Conservation (phyloP, 169 alveolate species). For the Perkinsus olseni region DNA sequence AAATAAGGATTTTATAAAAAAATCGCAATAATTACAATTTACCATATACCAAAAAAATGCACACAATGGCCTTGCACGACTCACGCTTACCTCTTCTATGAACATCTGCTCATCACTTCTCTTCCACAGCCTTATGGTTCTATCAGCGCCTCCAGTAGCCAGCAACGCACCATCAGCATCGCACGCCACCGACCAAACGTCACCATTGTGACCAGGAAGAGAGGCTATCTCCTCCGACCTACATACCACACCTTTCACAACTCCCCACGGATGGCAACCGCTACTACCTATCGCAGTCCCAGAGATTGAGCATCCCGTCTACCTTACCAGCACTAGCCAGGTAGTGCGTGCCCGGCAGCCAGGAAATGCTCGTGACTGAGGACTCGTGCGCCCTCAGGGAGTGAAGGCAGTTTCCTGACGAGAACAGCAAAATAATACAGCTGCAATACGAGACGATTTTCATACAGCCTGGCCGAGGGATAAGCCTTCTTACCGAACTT, state of each 20-base stretch:
- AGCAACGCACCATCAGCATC: conserved; percentile 19
- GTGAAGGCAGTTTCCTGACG: not conserved
- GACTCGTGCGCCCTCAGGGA: not conserved
- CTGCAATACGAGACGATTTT: no score
- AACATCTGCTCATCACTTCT: conserved; percentile 31
- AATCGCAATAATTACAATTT: no score
- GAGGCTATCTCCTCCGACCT: conserved; percentile 14
- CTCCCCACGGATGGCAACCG: not conserved
- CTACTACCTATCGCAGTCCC: not conserved
- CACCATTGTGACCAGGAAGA: conserved; percentile 28
- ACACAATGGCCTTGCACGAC: no score
- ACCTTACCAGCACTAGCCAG: not conserved
- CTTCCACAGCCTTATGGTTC: conserved; percentile 24
- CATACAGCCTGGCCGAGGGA: no score
- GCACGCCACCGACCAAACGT: conserved; percentile 24
- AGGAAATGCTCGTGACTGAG: not conserved
- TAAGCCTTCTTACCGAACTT: conserved; percentile 76
- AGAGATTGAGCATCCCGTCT: not conserved
- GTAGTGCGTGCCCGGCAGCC: not conserved
- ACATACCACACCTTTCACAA: not conserved
- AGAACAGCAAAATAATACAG: no score
- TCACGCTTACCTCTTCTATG: conserved; percentile 22
- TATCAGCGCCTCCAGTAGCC: conserved; percentile 33
- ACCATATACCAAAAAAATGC: no score
- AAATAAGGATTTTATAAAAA: no score